These are phyloP conservation scores for Silene latifolia DNA, from an alignment of 148 eudicot species.

Conservation along the genomic window DNA sequence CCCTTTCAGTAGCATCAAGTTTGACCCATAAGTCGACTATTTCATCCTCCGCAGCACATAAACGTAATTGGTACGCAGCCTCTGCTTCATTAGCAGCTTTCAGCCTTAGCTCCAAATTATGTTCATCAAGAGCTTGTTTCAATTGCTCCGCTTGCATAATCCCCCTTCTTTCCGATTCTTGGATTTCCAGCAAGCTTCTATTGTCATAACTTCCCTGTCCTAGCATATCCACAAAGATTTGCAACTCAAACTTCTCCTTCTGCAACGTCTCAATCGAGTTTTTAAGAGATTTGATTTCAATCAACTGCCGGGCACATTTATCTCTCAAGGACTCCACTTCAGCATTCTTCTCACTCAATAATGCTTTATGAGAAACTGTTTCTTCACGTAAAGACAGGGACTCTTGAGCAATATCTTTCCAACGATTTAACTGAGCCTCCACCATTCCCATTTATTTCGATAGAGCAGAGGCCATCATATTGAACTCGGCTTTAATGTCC, in stretches of 20 bases:
- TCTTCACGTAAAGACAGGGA: slow-evolving; percentile 66
- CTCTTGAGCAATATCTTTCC: slow-evolving; percentile 82
- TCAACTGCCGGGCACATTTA: slow-evolving; percentile 57
- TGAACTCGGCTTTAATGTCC: slow-evolving; percentile 84
- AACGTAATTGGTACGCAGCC: slow-evolving; percentile 77
- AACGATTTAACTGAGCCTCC: slow-evolving; percentile 80
- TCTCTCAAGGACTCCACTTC: slow-evolving; percentile 58
- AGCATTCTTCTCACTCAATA: slow-evolving; percentile 57
- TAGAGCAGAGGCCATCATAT: slow-evolving; percentile 78
- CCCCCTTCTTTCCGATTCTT: slow-evolving; percentile 84
- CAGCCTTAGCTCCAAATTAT: slow-evolving; percentile 77
- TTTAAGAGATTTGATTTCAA: slow-evolving; percentile 59
- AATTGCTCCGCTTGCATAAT: slow-evolving; percentile 55
- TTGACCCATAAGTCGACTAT: slow-evolving; percentile 70
- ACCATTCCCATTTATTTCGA: slow-evolving; percentile 87
- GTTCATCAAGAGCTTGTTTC: slow-evolving; percentile 74
- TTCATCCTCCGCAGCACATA: slow-evolving; percentile 86
- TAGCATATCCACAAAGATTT: slow-evolving; percentile 66
- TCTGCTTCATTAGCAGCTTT: slow-evolving; percentile 97
- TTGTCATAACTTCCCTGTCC: slow-evolving; percentile 78
- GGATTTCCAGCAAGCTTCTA: slow-evolving; percentile 61
- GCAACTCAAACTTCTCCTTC: slow-evolving; percentile 64
- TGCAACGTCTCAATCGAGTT: slow-evolving; percentile 68
- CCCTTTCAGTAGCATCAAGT: slow-evolving; percentile 82
- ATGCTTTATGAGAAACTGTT: slow-evolving; percentile 51